Conservation (phyloP, 371 early-diverging fungal species). For the Blakeslea trispora region DNA sequence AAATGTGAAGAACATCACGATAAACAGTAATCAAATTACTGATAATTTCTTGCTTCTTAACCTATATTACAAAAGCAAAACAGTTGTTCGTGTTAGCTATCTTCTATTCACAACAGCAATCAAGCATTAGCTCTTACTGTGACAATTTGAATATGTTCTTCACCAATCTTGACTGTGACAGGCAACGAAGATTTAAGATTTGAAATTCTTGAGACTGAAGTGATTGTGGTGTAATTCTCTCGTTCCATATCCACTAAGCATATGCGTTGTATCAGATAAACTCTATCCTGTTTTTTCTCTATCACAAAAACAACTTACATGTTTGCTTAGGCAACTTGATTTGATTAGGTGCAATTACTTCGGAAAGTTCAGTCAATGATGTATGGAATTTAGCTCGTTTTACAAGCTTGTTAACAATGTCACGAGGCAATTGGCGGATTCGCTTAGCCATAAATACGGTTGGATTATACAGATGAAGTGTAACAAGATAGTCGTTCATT, state of each 20-base stretch:
- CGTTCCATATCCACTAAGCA: slow-evolving; percentile 63
- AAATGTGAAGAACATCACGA: slow-evolving; percentile 86
- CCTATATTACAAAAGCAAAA: slow-evolving; percentile 17
- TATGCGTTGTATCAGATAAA: background rate
- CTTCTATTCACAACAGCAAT: no score
- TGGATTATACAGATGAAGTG: slow-evolving; percentile 75
- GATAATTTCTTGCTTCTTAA: slow-evolving; percentile 64
- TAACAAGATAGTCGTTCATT: slow-evolving; percentile 52
- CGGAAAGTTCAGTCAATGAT: slow-evolving; percentile 64
- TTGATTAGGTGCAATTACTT: slow-evolving; percentile 68
- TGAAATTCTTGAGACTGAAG: slow-evolving; percentile 63
- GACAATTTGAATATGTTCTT: slow-evolving; percentile 82
- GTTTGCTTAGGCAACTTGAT: slow-evolving; percentile 77
- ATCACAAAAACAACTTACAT: slow-evolving; percentile 43
- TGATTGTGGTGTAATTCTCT: slow-evolving; percentile 61
- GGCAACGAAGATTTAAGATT: slow-evolving; percentile 64
- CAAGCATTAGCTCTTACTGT: no score
- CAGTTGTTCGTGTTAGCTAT: no score
- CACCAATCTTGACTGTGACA: slow-evolving; percentile 79
- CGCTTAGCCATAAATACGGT: slow-evolving; percentile 72
- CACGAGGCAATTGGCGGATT: slow-evolving; percentile 56
- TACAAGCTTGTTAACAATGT: slow-evolving; percentile 59
- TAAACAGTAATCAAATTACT: slow-evolving; percentile 69
- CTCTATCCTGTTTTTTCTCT: no score
- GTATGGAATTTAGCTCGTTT: slow-evolving; percentile 67